Evolutionary conservation across 2,329 filamentous ascomycete genomes (phyloP), one percentile per base, ranked within the genome.

Genomic region (Penicillium sp.): DNA sequence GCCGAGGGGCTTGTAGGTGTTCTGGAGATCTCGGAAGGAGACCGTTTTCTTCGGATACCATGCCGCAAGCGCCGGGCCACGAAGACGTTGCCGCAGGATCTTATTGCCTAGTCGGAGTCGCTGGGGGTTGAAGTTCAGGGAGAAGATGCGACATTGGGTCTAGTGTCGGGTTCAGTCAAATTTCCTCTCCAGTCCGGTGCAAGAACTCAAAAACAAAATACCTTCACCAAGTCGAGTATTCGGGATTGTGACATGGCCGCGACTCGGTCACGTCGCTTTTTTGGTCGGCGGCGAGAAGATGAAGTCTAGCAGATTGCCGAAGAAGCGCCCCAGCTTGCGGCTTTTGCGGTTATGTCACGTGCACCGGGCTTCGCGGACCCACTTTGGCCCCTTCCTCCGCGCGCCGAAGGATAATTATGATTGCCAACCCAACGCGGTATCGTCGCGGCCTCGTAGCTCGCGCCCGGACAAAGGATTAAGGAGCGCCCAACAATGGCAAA

Each of bases 61-160:
- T 58, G 91, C 84, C 40, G 88, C 89, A 64, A 97, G 79, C 0
- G 89, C 80, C 33, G 92, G 91, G n/a, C 95, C 95, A 71, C 85
- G 87, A 63, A 98, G 82, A 71, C 93, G 87, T 76, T 97, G 90
- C 71, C 93, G 91, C 60, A 99, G 83, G 74, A 99, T 83, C 78
- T 95, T 96, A 81, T 95, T 97, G 71, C 95, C 95, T 67, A 91
- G 86, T 62, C 95, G 91, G 61, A 89, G 77, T 67, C 87, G 82
- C 56, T 91, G 84, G 27, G 95, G 95, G 78, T 99, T 99, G 82
- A 88, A 98, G 54, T 89, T 93, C 52, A 90, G 91, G 71, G 88
- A 89, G 82, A 98, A 99, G 80, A 98, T 86, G 75, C 88, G 87
- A 83, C 92, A 96, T 89, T 93, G 92, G 72, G 86, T 85, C 93